Conservation (phyloP, 768 basidiomycete genomes). For the Wakefieldia striispora region DNA sequence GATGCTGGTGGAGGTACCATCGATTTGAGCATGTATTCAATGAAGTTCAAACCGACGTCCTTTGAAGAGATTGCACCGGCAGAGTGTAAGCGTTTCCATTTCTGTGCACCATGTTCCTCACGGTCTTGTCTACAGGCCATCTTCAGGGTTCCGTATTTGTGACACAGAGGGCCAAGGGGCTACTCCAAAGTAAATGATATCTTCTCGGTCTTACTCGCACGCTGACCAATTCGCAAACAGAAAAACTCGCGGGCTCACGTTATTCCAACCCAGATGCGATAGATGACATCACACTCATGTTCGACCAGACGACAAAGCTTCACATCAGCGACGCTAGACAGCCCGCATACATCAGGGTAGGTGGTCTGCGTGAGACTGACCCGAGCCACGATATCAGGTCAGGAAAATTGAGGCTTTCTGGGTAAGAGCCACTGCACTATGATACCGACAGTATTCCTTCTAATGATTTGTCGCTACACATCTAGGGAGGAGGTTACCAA, state of each 20-base stretch:
- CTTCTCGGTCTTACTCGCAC: neutral
- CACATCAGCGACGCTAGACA: slow-evolving; percentile 35
- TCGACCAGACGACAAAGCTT: slow-evolving; percentile 37
- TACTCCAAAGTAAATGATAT: too few species aligned
- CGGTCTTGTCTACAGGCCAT: slow-evolving; percentile 25
- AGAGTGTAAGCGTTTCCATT: slow-evolving; percentile 21
- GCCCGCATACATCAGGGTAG: slow-evolving; percentile 40
- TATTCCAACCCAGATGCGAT: slow-evolving; percentile 31
- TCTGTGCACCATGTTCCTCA: neutral
- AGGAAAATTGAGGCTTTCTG: slow-evolving; percentile 34
- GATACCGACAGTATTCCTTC: neutral
- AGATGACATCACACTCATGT: slow-evolving; percentile 28
- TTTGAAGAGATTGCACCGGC: slow-evolving; percentile 36
- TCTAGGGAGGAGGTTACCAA: slow-evolving; percentile 33
- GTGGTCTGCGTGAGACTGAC: slow-evolving; percentile 35
- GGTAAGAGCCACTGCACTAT: slow-evolving; percentile 28
- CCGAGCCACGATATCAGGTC: slow-evolving; percentile 25
- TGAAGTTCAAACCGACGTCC: slow-evolving; percentile 32
- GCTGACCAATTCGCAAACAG: slow-evolving; percentile 13
- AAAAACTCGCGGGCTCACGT: slow-evolving; percentile 23
- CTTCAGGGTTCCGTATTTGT: slow-evolving; percentile 40
- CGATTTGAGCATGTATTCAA: slow-evolving; percentile 40
- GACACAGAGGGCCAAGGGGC: too few species aligned
- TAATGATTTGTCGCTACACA: neutral
- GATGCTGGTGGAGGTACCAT: slow-evolving; percentile 43